Base-by-base conservation (phyloP, 495 filamentous ascomycete species). In the Hypoxylon cercidicola region DNA sequence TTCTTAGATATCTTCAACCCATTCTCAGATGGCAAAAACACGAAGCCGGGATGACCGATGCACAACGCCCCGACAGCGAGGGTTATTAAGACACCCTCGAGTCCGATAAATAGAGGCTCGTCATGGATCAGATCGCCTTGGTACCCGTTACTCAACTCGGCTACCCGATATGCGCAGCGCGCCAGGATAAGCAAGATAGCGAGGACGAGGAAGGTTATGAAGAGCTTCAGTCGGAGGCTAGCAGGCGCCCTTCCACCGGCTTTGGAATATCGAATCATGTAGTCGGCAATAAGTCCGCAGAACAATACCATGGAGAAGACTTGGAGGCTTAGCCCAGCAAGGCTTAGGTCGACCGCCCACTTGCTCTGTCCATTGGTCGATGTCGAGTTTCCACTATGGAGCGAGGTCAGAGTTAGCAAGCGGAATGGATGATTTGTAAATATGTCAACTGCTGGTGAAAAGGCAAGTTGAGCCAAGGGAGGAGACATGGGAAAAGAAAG, bases 101-200 rank as follows among this genome's bases (percentile, higher is more conserved):
- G 65, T 3, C 47, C 77, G 59, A 83, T 79, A 55, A 85, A 85
- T 8, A 81, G 62, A 0, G 68, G 63, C 68, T 84, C 71, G n/a
- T 81, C 53, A 45, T 77, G 70, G 12, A 84, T 77, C 30, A 81
- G 52, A 8, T 55, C 54, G 3, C 82, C 77, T 2, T 21, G 51
- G 60, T 81, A 85, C 19, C 81, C 82, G 4, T 82, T 75, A 55
- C 71, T 74, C 51, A 79, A 69, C 66, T 86, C 84, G 15, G 73
- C 82, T 46, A 85, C 78, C 7, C 84, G 74, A 60, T 82, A 86
- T 1, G 61, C 64, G 67, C 83, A 85, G 4, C 84, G 64, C 8
- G 73, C 76, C 16, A 83, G 60, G 39, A 85, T 82, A 12, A 81
- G 70, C 0, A 79, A 7, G 13, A 81, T 75, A 8, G 82, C 77